Conservation (phyloP, 371 early-diverging fungal genomes). For the Mucor lusitanicus region DNA sequence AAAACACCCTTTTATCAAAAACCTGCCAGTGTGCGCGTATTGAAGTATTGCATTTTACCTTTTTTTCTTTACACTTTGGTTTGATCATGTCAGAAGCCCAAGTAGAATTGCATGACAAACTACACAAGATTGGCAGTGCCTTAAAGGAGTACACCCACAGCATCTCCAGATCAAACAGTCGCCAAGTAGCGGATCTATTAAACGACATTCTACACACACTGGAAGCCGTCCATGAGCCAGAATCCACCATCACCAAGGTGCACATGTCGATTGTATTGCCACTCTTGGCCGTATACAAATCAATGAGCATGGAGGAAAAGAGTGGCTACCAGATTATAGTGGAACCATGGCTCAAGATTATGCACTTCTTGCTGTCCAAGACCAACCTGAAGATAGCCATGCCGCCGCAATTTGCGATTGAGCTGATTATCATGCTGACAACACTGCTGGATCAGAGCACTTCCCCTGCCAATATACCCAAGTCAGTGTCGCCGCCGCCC, state of each 20-base stretch:
- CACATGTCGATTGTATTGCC: not conserved
- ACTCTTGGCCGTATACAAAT: not conserved
- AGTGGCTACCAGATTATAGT: slow-evolving; percentile 3
- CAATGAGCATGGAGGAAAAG: not conserved
- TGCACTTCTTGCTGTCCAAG: slow-evolving; percentile 19
- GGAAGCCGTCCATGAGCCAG: not conserved
- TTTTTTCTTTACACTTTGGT: no score
- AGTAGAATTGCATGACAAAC: not conserved
- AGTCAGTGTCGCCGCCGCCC: not conserved
- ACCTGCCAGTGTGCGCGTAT: not conserved
- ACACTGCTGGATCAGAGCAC: not conserved
- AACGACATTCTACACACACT: not conserved
- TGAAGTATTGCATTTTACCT: no score
- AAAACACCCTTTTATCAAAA: no score
- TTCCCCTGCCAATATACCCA: not conserved
- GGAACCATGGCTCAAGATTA: slow-evolving; percentile 14
- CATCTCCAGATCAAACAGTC: not conserved
- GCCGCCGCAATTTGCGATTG: not conserved
- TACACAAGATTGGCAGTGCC: not conserved
- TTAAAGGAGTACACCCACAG: not conserved
- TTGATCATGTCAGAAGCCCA: not conserved
- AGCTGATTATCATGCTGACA: slow-evolving; percentile 12
- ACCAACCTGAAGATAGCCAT: slow-evolving; percentile 6
- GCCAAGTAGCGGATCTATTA: not conserved
- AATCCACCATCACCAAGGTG: not conserved